Percentiles rank a stretch among this genome's conserved stretches.
These are phyloP conservation scores for Physcomitrium patens DNA, from an alignment of 225 moss, liverwort and hornwort genomes.

Conservation along the genomic window DNA sequence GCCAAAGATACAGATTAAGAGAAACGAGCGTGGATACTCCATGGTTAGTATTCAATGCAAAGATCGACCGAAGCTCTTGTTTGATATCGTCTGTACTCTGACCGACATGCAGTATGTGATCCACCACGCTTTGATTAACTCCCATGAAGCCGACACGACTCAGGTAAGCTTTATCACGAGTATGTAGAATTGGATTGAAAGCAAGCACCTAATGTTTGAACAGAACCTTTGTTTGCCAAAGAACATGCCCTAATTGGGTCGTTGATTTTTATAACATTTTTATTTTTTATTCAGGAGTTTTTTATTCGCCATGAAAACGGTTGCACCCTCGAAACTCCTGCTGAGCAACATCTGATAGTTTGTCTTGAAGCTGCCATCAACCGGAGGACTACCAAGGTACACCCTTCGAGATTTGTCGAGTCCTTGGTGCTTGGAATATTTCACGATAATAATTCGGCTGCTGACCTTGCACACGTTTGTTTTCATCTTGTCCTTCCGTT, in stretches of 20 bases:
- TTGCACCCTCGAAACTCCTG: constrained; percentile 40
- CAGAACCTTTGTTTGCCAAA: background rate
- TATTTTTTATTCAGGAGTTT: constrained; percentile 36
- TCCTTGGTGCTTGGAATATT: too few species aligned
- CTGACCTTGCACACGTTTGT: too few species aligned
- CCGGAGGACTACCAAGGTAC: constrained; percentile 52
- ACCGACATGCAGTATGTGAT: constrained; percentile 69
- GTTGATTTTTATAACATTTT: background rate
- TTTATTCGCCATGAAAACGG: constrained; percentile 62
- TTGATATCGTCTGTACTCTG: constrained; percentile 58
- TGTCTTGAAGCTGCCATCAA: constrained; percentile 59
- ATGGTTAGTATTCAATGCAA: constrained; percentile 54
- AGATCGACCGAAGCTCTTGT: constrained; percentile 60
- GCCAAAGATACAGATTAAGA: constrained; percentile 46
- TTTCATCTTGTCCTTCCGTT: too few species aligned
- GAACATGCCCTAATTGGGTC: background rate
- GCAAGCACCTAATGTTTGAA: too few species aligned
- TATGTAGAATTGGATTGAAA: background rate
- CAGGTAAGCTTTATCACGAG: constrained; percentile 25
- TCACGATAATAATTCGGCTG: too few species aligned
- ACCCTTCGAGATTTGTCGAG: background rate
- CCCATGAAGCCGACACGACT: constrained; percentile 39
- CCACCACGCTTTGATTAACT: constrained; percentile 55
- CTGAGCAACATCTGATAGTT: constrained; percentile 41
- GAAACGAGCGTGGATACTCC: constrained; percentile 52